Base-by-base conservation (phyloP, 345 rosid species). In the Rhodomyrtus tomentosa region DNA sequence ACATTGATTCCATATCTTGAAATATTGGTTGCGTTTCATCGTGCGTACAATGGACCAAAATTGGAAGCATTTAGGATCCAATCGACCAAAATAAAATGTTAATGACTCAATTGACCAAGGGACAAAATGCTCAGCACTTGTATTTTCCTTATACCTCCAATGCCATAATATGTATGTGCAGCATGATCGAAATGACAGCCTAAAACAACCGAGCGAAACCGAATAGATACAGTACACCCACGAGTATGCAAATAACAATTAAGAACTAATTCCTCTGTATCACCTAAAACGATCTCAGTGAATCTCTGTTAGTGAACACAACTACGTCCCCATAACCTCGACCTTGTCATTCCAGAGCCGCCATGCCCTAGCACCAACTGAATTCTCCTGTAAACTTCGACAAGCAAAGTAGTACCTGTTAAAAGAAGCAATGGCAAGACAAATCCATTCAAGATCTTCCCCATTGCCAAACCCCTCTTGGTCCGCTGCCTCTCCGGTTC, bases 351-450 rank as follows among this genome's bases (percentile, higher is more conserved):
- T 10, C 76, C 13, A 68, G 76, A 2, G 79, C 25, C 27, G 45
- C 50, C 48, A 24, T 79, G 24, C 82, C 6, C 15, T 13, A 38
- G 4, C 29, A 74, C 45, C 0, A 25, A n/a, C 48, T 42, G 10
- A 32, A 73, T 50, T 72, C 49, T 27, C 51, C 8, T 5, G 16
- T 50, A 53, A 40, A 49, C 22, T 49, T 29, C 14, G 29, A 25
- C 40, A 81, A 45, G n/a, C 10, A 45, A 22, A 9, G n/a, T 3
- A 22, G 81, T 86, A 92, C 94, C 91, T 88, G 92, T 85, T 52
- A 92, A 85, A 59, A 92, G 91, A 84, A 92, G 89, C 83, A 87
- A 73, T 76, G 92, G 93, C 91, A 92, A 89, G 21, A 89, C 86
- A 84, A 92, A 90, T 80, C 92, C 91, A 82, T 36, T 84, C 56